Conservation (phyloP, 140 eudicot species). For the Flaveria floridana region DNA sequence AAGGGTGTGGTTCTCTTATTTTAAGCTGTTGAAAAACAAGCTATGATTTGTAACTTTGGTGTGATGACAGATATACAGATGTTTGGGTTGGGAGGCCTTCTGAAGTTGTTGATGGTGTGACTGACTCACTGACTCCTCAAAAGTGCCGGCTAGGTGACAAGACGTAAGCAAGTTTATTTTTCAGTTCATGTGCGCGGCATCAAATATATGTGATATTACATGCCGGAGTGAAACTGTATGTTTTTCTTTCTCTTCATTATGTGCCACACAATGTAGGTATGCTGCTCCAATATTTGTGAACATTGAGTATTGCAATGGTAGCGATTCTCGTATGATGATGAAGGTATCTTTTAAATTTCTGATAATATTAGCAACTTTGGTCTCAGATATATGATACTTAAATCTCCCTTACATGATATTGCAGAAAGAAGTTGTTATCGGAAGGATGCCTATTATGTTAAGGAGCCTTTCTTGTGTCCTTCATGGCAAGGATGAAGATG, state of each 20-base stretch:
- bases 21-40: conserved; percentile 2
- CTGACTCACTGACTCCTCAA: conserved; percentile 52
- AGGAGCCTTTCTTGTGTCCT: conserved; percentile 68
- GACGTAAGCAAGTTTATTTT: conserved; percentile 50
- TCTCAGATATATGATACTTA: conserved; percentile 22
- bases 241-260: not conserved
- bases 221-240: not conserved
- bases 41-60: not conserved
- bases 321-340: conserved; percentile 31
- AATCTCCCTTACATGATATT: conserved; percentile 18
- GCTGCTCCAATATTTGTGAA: conserved; percentile 81
- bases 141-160: conserved; percentile 67
- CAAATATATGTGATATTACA: not conserved
- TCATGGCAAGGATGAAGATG: conserved; percentile 83
- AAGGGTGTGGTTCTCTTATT: conserved; percentile 2
- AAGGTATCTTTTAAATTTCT: conserved; percentile 40
- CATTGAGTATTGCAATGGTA: conserved; percentile 57
- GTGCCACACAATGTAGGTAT: conserved; percentile 43
- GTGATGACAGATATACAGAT: conserved; percentile 60
- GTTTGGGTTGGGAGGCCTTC: conserved; percentile 80
- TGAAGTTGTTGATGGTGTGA: conserved; percentile 40
- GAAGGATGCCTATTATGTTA: conserved; percentile 91
- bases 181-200: not conserved
- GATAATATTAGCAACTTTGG: conserved; percentile 21
- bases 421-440: conserved; percentile 68